Percentiles rank a stretch among this genome's conserved stretches.
phyloP scores from a whole-genome alignment of 257 asterid species.

The Fraxinus americana region DNA sequence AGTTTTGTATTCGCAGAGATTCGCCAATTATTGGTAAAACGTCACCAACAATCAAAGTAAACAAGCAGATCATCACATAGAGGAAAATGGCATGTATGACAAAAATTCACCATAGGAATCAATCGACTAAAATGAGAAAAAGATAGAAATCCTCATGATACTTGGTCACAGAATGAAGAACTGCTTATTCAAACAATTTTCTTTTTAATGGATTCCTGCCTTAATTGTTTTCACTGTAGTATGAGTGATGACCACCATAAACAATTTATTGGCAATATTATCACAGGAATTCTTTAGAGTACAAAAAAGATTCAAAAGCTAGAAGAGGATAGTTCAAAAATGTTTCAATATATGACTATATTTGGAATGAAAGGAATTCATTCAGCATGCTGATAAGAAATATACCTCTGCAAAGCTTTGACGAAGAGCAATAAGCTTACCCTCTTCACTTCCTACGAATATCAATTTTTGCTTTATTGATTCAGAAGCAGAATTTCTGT shows the following conservation, averaged over 20 bases:
- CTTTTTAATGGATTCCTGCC: background rate
- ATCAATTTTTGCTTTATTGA: conserved; percentile 77
- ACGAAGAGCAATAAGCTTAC: conserved; percentile 90
- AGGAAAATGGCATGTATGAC: background rate
- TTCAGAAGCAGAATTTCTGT: conserved; percentile 90
- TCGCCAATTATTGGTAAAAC: background rate
- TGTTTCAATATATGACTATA: background rate
- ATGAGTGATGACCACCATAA: background rate
- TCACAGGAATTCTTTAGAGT: conserved; percentile 2
- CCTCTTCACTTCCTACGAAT: conserved; percentile 96
- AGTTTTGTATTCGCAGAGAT: background rate
- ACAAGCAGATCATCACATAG: background rate
- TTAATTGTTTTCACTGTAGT: background rate
- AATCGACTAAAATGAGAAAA: background rate
- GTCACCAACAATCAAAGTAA: background rate
- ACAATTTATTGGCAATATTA: conserved; percentile 4
- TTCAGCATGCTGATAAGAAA: conserved; percentile 4
- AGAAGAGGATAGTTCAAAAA: background rate
- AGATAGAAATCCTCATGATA: background rate
- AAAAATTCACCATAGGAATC: background rate
- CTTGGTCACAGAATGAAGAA: background rate
- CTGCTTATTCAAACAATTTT: background rate
- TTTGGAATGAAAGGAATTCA: background rate
- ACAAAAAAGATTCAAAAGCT: conserved; percentile 5
- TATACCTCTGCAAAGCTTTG: conserved; percentile 85